Evolutionary conservation across 768 basidiomycete species (phyloP), one percentile per base, ranked within the genome.

Genomic region (Peribolospora kevripleyi): DNA sequence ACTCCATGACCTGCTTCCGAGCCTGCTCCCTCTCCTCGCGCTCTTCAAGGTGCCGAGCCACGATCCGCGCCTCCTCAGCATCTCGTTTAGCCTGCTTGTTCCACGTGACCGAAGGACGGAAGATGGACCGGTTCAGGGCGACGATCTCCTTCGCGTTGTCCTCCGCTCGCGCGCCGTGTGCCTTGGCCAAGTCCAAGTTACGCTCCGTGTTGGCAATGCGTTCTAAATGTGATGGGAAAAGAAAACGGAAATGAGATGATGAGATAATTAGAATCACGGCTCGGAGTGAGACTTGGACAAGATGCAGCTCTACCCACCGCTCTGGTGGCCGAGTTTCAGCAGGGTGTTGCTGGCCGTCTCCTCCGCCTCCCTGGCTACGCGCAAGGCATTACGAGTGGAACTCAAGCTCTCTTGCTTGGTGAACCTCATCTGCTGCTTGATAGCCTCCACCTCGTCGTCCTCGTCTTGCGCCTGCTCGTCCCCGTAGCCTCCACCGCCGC

Each of bases 111-210:
- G 48, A 51, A 38, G 59, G 59, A 38, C 54, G 50, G 73, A 98
- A 95, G 66, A 98, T 97, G 45, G 85, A 88, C 42, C 79, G 76
- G 68, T 95, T 95, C 55, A 98, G 77, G 65, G 88, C 75, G 68
- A 87, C 90, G 54, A 98, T 77, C 67, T 97, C 90, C 58, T 79
- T 80, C 4, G 88, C 86, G 67, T 78, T 84, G 70, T 98, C 91
- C 55, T 81, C 81, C n/a, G 91, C 90, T 3, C 84, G 79, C 48
- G 72, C 70, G 41, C 84, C 81, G 68, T 90, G 80, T 10, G 81
- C 81, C 68, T 84, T 95, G 52, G 90, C 75, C 53, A 87, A 77
- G 66, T 95, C 91, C 54, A 97, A 75, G 68, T 95, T 84, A 55
- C 85, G 81, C 67, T 95, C 88, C 39, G 91, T 93, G 65, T 85